phyloP scores from a whole-genome alignment of 352 stramenopile species.

The Lagenidium giganteum region DNA sequence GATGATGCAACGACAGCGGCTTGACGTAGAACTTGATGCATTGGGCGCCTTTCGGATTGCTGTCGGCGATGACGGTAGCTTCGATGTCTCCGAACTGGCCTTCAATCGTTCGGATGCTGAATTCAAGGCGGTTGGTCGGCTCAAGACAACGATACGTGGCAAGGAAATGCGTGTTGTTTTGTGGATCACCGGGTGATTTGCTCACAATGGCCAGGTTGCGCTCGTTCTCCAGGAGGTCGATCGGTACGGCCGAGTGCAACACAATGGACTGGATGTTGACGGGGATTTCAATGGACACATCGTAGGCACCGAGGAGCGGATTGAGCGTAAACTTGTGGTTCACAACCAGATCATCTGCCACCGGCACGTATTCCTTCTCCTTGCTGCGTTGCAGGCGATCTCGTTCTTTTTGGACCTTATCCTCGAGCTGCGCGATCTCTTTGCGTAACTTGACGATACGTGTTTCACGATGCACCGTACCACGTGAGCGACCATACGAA shows the following conservation, averaged over 20 bases:
- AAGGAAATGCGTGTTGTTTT: conserved; percentile 60
- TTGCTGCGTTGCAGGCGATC: conserved; percentile 27
- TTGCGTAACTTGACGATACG: conserved; percentile 81
- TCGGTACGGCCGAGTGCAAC: conserved; percentile 64
- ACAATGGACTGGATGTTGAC: conserved; percentile 77
- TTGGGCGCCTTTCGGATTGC: conserved; percentile 57
- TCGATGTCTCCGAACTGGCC: conserved; percentile 79
- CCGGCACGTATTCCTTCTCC: conserved; percentile 61
- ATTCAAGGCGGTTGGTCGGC: conserved; percentile 73
- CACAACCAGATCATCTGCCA: conserved; percentile 71
- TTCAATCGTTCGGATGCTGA: conserved; percentile 80
- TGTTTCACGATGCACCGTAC: conserved; percentile 67
- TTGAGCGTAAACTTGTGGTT: conserved; percentile 80
- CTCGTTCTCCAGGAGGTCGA: conserved; percentile 73
- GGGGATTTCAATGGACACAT: conserved; percentile 77
- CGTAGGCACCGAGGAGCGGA: conserved; percentile 55
- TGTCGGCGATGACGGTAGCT: conserved; percentile 63
- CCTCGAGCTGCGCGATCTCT: conserved; percentile 58
- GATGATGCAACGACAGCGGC: conserved; percentile 77
- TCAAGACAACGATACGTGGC: conserved; percentile 79
- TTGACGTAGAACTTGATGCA: conserved; percentile 75
- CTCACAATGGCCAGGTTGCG: conserved; percentile 74
- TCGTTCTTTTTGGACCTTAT: conserved; percentile 62
- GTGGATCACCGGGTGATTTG: conserved; percentile 50
- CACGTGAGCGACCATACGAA: conserved; percentile 67